These are phyloP conservation scores for Butyriboletus loyo DNA, from an alignment of 768 basidiomycete genomes.

Conservation along the genomic window DNA sequence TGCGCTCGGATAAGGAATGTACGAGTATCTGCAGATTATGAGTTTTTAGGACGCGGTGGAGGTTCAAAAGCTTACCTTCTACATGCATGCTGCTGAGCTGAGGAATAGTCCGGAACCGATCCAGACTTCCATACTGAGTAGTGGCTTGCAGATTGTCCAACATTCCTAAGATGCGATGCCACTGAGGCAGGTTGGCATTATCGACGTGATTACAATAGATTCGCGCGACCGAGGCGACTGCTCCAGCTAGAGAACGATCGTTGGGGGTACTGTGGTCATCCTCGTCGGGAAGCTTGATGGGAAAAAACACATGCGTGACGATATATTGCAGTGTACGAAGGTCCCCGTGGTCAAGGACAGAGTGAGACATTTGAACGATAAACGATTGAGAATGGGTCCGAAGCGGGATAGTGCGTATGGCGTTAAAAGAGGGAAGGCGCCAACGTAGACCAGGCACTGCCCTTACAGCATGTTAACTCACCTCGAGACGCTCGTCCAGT, in stretches of 20 bases:
- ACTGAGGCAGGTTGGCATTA: constrained; percentile 14
- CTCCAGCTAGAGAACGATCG: constrained; percentile 27
- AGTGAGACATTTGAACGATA: constrained; percentile 3
- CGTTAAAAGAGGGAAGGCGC: background rate
- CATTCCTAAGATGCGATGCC: constrained; percentile 33
- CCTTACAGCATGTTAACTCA: too few relatives aligned
- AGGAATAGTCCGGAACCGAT: constrained; percentile 1
- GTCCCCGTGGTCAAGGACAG: constrained; percentile 1
- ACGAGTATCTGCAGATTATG: constrained; percentile 30
- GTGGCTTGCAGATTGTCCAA: constrained; percentile 22
- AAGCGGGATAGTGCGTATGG: background rate
- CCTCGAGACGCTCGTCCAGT: too few relatives aligned
- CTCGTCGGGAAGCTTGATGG: constrained; percentile 38
- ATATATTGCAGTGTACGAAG: constrained; percentile 25
- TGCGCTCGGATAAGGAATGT: constrained; percentile 19
- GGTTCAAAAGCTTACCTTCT: background rate
- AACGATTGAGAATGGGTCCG: background rate
- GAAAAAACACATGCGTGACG: constrained; percentile 43
- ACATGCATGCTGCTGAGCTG: constrained; percentile 9
- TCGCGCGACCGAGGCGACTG: constrained; percentile 16
- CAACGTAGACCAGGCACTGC: background rate
- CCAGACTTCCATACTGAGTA: constrained; percentile 11
- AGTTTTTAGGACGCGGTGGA: background rate
- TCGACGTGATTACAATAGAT: constrained; percentile 15
- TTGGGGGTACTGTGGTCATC: constrained; percentile 29